phyloP scores from a whole-genome alignment of 331 rosid genomes.

The Erythrophleum ivorense region DNA sequence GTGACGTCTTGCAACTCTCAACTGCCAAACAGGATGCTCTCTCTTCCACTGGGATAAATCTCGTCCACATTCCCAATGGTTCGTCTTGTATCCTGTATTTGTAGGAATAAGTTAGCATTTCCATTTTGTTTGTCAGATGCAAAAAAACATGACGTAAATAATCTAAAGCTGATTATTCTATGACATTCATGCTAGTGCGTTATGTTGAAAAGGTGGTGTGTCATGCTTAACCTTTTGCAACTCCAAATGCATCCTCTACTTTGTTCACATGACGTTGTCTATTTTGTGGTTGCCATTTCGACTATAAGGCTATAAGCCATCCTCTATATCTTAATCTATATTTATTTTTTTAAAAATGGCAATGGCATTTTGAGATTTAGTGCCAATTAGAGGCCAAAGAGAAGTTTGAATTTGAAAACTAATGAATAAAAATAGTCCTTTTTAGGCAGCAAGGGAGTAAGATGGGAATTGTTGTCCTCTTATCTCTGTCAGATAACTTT shows the following conservation, averaged over 20 bases:
- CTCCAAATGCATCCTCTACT: neutral
- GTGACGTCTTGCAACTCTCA: constrained; percentile 68
- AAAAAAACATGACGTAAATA: neutral
- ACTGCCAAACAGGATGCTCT: constrained; percentile 69
- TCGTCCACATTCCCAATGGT: constrained; percentile 76
- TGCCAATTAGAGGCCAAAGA: neutral
- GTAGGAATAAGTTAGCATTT: neutral
- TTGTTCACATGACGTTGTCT: neutral
- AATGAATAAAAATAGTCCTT: neutral
- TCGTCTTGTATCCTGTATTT: neutral
- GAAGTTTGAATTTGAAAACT: neutral
- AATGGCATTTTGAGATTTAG: neutral
- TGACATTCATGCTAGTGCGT: neutral
- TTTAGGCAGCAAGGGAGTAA: neutral
- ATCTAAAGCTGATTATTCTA: neutral
- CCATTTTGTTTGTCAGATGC: neutral
- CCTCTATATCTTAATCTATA: neutral
- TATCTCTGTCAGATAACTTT: constrained; percentile 9
- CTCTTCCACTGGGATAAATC: constrained; percentile 70
- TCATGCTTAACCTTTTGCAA: neutral
- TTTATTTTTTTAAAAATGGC: neutral
- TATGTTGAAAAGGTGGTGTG: neutral
- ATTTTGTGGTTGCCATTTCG: neutral
- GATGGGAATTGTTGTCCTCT: constrained; percentile 3
- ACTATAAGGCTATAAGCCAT: neutral